Conservation (phyloP, 495 filamentous ascomycete species). For the Penicillium riverlandense region DNA sequence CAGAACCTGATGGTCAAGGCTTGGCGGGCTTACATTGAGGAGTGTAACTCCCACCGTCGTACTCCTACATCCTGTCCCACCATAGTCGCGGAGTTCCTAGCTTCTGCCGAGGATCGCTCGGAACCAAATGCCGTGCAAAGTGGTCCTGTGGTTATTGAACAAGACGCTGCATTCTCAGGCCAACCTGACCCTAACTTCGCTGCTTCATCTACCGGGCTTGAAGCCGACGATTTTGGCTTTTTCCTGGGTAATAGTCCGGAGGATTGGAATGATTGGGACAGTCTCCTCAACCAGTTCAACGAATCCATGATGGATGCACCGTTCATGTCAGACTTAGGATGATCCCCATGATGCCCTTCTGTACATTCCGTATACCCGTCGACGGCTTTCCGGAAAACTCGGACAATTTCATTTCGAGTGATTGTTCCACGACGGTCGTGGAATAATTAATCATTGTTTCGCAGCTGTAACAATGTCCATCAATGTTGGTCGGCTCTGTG, state of each 20-base stretch:
- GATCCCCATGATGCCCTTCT: too few relatives aligned
- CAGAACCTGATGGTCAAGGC: slow-evolving; percentile 30
- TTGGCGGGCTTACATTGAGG: slow-evolving; percentile 24
- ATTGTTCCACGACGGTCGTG: too few relatives aligned
- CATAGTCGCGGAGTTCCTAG: slow-evolving; percentile 8
- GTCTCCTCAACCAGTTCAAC: slow-evolving; percentile 24
- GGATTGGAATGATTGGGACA: slow-evolving; percentile 31
- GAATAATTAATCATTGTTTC: too few relatives aligned
- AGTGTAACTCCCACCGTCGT: slow-evolving; percentile 13
- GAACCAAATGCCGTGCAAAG: not conserved
- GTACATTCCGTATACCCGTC: too few relatives aligned
- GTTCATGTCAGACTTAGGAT: slow-evolving; percentile 5
- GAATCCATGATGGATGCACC: slow-evolving; percentile 12
- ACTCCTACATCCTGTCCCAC: slow-evolving; percentile 19
- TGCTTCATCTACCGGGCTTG: not conserved
- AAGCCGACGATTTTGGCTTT: slow-evolving; percentile 7
- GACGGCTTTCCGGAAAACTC: too few relatives aligned
- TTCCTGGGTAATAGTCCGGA: slow-evolving; percentile 15
- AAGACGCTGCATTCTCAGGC: not conserved
- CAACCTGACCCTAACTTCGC: slow-evolving; percentile 4
- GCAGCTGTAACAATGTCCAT: too few relatives aligned
- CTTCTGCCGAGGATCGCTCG: not conserved
- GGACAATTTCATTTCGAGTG: too few relatives aligned
- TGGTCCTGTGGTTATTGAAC: not conserved
- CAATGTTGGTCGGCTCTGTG: not conserved